Evolutionary conservation across 108 stramenopile species (phyloP).

Genomic region (Fragilariopsis cylindrus): DNA sequence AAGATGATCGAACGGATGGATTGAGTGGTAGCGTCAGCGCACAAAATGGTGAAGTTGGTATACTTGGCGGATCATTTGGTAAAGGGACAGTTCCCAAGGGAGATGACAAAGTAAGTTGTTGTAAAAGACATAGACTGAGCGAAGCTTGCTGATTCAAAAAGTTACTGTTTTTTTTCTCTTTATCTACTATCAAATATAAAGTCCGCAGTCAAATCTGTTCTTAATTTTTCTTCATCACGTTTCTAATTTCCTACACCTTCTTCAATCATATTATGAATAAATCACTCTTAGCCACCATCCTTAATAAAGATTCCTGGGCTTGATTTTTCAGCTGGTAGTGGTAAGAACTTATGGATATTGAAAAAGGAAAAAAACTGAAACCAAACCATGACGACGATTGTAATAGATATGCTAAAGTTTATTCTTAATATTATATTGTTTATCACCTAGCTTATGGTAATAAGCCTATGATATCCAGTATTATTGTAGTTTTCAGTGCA

Average conservation of each 20-base stretch:
- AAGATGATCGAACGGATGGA: slow-evolving; percentile 78
- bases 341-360: slow-evolving; percentile 67
- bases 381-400: background rate
- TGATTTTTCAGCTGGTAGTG: slow-evolving; percentile 62
- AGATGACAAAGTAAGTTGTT: slow-evolving; percentile 59
- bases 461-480: no score
- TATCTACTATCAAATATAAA: no score
- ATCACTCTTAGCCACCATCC: slow-evolving; percentile 41
- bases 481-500: no score
- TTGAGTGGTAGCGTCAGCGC: slow-evolving; percentile 70
- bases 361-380: background rate
- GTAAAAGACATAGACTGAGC: background rate
- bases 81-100: slow-evolving; percentile 77
- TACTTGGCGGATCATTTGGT: slow-evolving; percentile 56
- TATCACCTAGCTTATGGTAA: no score
- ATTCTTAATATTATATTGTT: no score
- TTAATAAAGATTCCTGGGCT: slow-evolving; percentile 67
- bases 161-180: background rate
- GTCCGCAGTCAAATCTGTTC: background rate
- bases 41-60: slow-evolving; percentile 68
- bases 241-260: background rate
- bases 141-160: background rate
- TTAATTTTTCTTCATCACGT: background rate
- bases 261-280: background rate
- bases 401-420: background rate